phyloP scores from a whole-genome alignment of 176 grass and related monocot species.

The Elymus sibiricus region DNA sequence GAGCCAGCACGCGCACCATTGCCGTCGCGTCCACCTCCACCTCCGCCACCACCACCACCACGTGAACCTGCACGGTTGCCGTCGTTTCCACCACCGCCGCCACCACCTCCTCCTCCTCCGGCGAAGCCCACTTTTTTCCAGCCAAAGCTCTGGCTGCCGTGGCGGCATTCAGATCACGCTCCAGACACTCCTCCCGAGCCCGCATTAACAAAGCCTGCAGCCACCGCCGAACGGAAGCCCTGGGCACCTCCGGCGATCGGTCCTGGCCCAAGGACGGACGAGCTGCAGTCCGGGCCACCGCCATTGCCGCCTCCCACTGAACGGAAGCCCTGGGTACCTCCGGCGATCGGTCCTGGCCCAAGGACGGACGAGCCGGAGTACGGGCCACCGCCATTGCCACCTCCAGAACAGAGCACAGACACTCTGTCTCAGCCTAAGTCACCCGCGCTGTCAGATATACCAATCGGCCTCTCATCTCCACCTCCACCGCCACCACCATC shows the following conservation, averaged over 20 bases:
- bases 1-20: neutral
- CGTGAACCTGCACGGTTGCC: neutral
- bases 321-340: neutral
- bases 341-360: neutral
- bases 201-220: neutral
- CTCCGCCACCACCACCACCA: neutral
- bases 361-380: neutral
- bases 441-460: neutral
- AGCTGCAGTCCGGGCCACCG: no score
- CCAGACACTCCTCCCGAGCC: neutral
- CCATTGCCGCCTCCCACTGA: neutral
- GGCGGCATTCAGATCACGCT: neutral
- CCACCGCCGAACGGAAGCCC: neutral
- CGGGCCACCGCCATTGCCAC: neutral
- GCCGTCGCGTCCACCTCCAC: neutral
- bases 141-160: neutral
- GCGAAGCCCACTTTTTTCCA: neutral
- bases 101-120: neutral
- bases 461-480: neutral
- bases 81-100: neutral
- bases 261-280: neutral
- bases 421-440: neutral
- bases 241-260: neutral
- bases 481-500: neutral
- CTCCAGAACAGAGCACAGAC: neutral